Evolutionary conservation across 768 basidiomycete species (phyloP), one percentile per base, ranked within the genome.

Genomic region (Naganishia randhawae): DNA sequence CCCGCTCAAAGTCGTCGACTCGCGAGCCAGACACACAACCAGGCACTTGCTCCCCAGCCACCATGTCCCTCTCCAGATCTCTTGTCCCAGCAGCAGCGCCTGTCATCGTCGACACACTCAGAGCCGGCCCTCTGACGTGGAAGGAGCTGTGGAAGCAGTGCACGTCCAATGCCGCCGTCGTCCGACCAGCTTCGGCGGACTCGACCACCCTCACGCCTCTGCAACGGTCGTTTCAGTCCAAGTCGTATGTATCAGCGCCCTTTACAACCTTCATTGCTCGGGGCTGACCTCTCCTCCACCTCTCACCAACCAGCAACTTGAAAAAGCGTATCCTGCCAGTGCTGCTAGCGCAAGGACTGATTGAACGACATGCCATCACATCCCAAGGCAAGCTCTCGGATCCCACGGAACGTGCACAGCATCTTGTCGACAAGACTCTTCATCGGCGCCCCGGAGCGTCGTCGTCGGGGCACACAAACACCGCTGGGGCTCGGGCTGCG

Each of bases 31-130:
- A 39, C 2, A 2, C 35, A 25, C 37, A 29, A 53, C 8, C 51
- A 53, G 13, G 41, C 27, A n/a, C n/a, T n/a, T n/a, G n/a, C n/a
- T n/a, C 13, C 11, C 25, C 27, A 31, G 51, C n/a, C n/a, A 48
- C 13, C 7, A 57, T 39, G 35, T 61, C 57, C 0, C 22, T 39
- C 8, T 22, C 66, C 2, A 45, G 32, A 37, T 41, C 52, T 16
- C 66, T 67, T 11, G 67, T 68, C 13, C 67, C 67, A 29, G 67
- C 57, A 50, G 67, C 67, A 50, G 61, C 67, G 17, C 25, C 55
- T 32, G 39, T 68, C 50, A 42, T 68, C 19, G 67, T 68, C 50
- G 35, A 68, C 11, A 48, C 61, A 1, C 67, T 68, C 45, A 39
- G 48, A 16, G 61, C 55, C 3, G 67, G 67, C 3, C 67, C 67